phyloP scores from a whole-genome alignment of 2,329 filamentous ascomycete genomes.

The Sphaerulina musiva region DNA sequence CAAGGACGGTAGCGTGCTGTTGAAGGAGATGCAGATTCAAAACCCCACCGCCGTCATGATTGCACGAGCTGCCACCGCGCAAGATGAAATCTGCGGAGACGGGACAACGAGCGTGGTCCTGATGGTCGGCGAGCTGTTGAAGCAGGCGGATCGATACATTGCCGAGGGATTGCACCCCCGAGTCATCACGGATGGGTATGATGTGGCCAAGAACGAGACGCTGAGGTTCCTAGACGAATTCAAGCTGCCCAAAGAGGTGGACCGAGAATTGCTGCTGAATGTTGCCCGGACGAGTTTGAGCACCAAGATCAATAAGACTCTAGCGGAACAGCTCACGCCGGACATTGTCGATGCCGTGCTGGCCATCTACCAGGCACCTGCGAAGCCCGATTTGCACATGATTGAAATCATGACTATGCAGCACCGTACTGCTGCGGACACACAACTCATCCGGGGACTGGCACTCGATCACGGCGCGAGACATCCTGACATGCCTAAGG shows the following conservation, averaged over 20 bases:
- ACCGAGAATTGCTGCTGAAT: constrained; percentile 86
- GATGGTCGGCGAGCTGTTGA: constrained; percentile 90
- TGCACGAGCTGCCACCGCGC: constrained; percentile 79
- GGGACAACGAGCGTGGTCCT: constrained; percentile 95
- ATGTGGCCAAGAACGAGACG: constrained; percentile 89
- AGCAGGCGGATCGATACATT: constrained; percentile 95
- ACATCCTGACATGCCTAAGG: constrained; percentile 97
- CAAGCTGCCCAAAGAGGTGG: constrained; percentile 81
- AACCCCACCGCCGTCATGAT: constrained; percentile 90
- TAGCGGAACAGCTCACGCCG: constrained; percentile 86
- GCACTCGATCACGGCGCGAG: constrained; percentile 91
- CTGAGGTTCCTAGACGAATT: constrained; percentile 93
- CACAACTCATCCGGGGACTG: constrained; percentile 86
- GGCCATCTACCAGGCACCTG: constrained; percentile 80
- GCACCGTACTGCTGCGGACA: constrained; percentile 91
- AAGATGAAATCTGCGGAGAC: constrained; percentile 97
- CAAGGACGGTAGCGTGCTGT: constrained; percentile 89
- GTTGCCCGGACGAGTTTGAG: constrained; percentile 91
- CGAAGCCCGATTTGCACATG: constrained; percentile 97
- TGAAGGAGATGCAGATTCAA: constrained; percentile 83
- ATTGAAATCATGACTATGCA: constrained; percentile 99
- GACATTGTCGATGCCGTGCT: constrained; percentile 95
- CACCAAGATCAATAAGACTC: constrained; percentile 84
- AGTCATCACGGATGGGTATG: constrained; percentile 95
- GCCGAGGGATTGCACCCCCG: constrained; percentile 93